Percentiles rank a stretch among this genome's conserved stretches.
Evolutionary conservation across 73 alveolate species (phyloP).

Genomic region (Paramecium octaurelia): DNA sequence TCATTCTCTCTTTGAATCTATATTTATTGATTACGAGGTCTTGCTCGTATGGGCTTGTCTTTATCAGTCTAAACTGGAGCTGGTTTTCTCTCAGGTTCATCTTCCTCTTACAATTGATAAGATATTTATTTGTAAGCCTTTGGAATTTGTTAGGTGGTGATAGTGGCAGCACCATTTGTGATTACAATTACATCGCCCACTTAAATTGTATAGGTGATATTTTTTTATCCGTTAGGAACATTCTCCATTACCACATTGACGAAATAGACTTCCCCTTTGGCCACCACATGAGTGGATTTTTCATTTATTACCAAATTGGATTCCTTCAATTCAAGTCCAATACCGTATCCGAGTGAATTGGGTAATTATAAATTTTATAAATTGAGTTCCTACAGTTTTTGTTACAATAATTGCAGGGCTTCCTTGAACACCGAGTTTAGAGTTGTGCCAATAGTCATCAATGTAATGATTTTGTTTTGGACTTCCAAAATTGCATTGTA

Average conservation of each 20-base stretch:
- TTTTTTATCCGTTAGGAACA: constrained; percentile 58
- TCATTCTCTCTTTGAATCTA: constrained; percentile 71
- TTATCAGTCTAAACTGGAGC: neutral
- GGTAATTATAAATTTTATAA: constrained; percentile 20
- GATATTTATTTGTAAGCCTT: constrained; percentile 72
- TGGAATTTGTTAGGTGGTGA: constrained; percentile 61
- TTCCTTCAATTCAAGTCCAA: constrained; percentile 59
- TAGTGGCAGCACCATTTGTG: constrained; percentile 48
- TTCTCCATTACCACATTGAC: constrained; percentile 62
- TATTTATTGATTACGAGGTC: constrained; percentile 70
- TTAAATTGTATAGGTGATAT: constrained; percentile 65
- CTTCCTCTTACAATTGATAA: constrained; percentile 70
- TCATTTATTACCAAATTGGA: constrained; percentile 65
- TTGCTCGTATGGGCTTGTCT: neutral
- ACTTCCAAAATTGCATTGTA: constrained; percentile 78
- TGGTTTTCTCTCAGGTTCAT: constrained; percentile 49
- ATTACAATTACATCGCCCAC: constrained; percentile 54
- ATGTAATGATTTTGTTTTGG: constrained; percentile 61
- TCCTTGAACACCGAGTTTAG: constrained; percentile 58
- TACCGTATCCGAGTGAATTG: constrained; percentile 48
- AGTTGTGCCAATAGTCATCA: constrained; percentile 61
- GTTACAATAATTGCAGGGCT: constrained; percentile 29
- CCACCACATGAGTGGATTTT: constrained; percentile 63
- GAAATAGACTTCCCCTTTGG: constrained; percentile 66
- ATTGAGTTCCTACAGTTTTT: constrained; percentile 50